Evolutionary conservation across 495 filamentous ascomycete genomes (phyloP).

Genomic region (Saxophila tyrrhenica): DNA sequence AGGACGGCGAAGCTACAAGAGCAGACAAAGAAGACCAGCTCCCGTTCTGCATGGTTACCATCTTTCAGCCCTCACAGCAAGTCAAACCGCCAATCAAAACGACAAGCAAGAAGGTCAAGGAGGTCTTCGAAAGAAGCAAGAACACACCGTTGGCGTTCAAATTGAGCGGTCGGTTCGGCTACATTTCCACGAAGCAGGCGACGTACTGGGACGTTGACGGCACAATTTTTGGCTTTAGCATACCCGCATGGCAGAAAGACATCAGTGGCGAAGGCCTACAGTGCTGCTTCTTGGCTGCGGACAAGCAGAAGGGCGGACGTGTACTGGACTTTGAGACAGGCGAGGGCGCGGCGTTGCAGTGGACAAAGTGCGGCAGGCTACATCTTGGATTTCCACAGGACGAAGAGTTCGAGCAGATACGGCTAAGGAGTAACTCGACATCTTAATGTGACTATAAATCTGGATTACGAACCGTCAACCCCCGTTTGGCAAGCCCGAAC

Average conservation of each 20-base stretch:
- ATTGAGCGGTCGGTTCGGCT: slow-evolving; percentile 12
- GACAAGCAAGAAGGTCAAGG: slow-evolving; percentile 5
- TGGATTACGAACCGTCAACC: not conserved
- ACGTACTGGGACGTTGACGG: slow-evolving; percentile 17
- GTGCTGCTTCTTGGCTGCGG: slow-evolving; percentile 15
- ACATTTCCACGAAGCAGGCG: slow-evolving; percentile 11
- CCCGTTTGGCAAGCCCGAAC: not conserved
- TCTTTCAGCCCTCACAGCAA: slow-evolving; percentile 14
- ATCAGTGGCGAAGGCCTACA: slow-evolving; percentile 19
- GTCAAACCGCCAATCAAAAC: slow-evolving; percentile 5
- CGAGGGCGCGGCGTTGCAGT: slow-evolving; percentile 16
- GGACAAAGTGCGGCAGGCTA: slow-evolving; percentile 17
- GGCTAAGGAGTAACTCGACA: not conserved
- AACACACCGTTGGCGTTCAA: slow-evolving; percentile 20
- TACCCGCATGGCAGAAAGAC: slow-evolving; percentile 18
- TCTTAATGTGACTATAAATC: not conserved
- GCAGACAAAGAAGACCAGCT: slow-evolving; percentile 13
- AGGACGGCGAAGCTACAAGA: slow-evolving; percentile 9
- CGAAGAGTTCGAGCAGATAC: slow-evolving; percentile 11
- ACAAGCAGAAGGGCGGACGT: slow-evolving; percentile 14
- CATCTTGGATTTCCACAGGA: slow-evolving; percentile 22
- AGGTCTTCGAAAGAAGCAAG: slow-evolving; percentile 15
- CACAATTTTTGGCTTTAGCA: slow-evolving; percentile 18
- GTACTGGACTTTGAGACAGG: slow-evolving; percentile 20
- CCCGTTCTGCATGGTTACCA: slow-evolving; percentile 19